Conservation (phyloP, 2,329 filamentous ascomycete genomes). For the Fusarium pseudoanthophilum region DNA sequence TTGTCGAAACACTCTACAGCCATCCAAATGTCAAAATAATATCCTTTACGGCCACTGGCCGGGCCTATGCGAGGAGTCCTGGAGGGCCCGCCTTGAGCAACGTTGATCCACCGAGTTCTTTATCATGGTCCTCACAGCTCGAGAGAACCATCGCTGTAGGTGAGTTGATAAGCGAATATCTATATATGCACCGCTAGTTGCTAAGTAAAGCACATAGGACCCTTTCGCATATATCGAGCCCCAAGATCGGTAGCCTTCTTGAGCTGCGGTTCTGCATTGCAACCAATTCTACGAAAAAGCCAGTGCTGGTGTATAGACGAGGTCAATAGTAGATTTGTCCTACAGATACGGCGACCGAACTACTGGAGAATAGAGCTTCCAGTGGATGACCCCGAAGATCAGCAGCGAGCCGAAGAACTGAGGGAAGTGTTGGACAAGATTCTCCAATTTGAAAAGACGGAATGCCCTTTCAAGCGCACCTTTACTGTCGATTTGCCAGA, state of each 20-base stretch:
- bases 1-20: constrained; percentile 77
- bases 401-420: constrained; percentile 71
- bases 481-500: constrained; percentile 81
- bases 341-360: constrained; percentile 82
- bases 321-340: constrained; percentile 81
- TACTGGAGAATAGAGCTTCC: constrained; percentile 94
- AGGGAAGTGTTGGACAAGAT: constrained; percentile 77
- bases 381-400: constrained; percentile 59
- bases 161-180: constrained; percentile 51
- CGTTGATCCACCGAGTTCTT: constrained; percentile 67
- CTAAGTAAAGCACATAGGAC: constrained; percentile 59
- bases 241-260: constrained; percentile 88
- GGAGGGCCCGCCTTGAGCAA: constrained; percentile 45
- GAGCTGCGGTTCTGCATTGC: constrained; percentile 83
- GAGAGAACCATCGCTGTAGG: constrained; percentile 85
- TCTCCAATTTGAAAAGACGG: constrained; percentile 86
- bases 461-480: constrained; percentile 82
- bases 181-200: background rate
- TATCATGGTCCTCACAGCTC: constrained; percentile 79
- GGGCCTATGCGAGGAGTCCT: constrained; percentile 47
- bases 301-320: constrained; percentile 95
- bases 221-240: constrained; percentile 85
- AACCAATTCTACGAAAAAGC: constrained; percentile 88
- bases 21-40: constrained; percentile 78
- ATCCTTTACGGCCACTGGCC: constrained; percentile 58